These are phyloP conservation scores for Lenzites betulinus DNA, from an alignment of 768 basidiomycete genomes.

Conservation along the genomic window DNA sequence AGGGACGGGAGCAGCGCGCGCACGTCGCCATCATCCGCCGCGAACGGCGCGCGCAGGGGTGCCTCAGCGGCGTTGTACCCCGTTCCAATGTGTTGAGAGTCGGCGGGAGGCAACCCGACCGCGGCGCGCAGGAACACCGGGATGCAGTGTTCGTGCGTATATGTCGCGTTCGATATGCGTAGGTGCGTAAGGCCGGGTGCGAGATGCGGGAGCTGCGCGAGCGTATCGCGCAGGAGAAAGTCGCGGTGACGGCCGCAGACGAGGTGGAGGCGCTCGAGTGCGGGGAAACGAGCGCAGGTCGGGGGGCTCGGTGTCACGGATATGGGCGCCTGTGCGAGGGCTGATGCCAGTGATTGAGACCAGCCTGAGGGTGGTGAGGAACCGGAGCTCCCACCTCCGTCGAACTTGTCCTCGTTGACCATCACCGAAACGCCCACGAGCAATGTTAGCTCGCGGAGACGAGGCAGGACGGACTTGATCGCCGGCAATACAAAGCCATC, in stretches of 20 bases:
- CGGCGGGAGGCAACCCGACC: conserved; percentile 1
- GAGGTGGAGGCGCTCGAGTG: conserved; percentile 16
- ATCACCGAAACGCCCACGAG: conserved; percentile 17
- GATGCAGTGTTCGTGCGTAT: conserved; percentile 18
- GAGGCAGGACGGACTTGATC: conserved; percentile 7
- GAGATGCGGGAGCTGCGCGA: conserved; percentile 9
- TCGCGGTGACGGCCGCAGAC: conserved; percentile 21
- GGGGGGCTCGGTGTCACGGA: background rate
- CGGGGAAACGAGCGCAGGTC: conserved; percentile 11
- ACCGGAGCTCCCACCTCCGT: background rate
- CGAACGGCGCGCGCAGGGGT: background rate
- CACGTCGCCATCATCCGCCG: background rate
- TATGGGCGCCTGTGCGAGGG: background rate
- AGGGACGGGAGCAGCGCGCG: conserved; percentile 6
- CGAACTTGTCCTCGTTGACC: background rate
- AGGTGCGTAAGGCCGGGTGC: conserved; percentile 20
- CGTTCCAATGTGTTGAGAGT: background rate
- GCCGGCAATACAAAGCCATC: conserved; percentile 10
- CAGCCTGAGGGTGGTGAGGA: background rate
- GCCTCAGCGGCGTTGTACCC: background rate
- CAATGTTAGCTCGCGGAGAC: conserved; percentile 19
- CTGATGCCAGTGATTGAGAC: background rate
- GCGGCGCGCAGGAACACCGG: conserved; percentile 12
- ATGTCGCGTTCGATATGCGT: conserved; percentile 19
- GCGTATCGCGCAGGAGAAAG: conserved; percentile 14